Percentiles rank a stretch among this genome's conserved stretches.
Conservation (phyloP, 306 rosid genomes). For the Corylus avellana region DNA sequence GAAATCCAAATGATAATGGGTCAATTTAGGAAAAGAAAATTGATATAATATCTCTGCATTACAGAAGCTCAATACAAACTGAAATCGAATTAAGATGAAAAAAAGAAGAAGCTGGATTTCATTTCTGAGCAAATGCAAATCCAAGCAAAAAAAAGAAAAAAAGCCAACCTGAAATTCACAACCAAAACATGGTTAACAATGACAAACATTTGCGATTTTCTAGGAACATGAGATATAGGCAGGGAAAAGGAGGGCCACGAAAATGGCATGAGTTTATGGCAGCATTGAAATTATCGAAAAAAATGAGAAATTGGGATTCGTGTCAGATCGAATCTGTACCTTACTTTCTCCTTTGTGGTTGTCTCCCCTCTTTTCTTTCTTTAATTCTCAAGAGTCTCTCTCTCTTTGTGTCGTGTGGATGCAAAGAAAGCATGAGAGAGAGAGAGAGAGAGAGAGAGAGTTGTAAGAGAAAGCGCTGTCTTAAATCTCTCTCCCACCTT, state of each 20-base stretch:
- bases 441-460: neutral
- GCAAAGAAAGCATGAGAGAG: neutral
- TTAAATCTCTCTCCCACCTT: neutral
- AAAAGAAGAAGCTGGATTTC: neutral
- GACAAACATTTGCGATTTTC: too few relatives aligned
- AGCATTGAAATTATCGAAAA: neutral
- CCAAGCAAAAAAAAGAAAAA: neutral
- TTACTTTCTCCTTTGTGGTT: slow-evolving; percentile 29
- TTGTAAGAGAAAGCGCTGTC: slow-evolving; percentile 11
- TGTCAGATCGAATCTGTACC: slow-evolving; percentile 38
- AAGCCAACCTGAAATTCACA: slow-evolving; percentile 6
- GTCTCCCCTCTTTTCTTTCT: slow-evolving; percentile 34
- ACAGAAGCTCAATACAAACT: neutral
- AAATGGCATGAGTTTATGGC: neutral
- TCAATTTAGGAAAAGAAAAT: neutral
- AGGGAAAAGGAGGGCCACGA: neutral
- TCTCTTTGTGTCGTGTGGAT: neutral
- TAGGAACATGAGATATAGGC: neutral
- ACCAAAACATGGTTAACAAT: neutral
- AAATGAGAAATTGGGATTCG: neutral
- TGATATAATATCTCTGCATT: too few relatives aligned
- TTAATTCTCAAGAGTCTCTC: neutral
- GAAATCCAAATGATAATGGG: neutral
- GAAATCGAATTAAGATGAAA: neutral
- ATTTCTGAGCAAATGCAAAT: neutral